phyloP scores from a whole-genome alignment of 2,329 filamentous ascomycete genomes.

The Cercospora sp. region DNA sequence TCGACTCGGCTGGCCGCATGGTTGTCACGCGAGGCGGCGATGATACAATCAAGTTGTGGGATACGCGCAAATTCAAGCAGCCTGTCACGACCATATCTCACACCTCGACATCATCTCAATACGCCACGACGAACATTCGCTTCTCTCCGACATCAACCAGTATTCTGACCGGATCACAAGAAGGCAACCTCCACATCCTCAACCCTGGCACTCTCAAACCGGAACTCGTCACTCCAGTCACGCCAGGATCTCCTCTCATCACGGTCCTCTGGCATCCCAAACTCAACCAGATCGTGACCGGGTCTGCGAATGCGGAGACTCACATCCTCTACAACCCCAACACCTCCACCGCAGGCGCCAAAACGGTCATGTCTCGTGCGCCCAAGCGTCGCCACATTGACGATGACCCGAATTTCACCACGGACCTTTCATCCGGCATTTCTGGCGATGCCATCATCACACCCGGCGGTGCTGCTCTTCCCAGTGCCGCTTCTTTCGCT shows the following conservation, averaged over 20 bases:
- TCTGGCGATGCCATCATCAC: constrained; percentile 78
- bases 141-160: constrained; percentile 83
- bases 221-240: constrained; percentile 86
- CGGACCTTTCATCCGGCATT: constrained; percentile 76
- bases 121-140: constrained; percentile 79
- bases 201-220: constrained; percentile 87
- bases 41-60: constrained; percentile 92
- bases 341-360: constrained; percentile 78
- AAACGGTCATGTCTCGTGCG: constrained; percentile 86
- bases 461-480: constrained; percentile 46
- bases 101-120: constrained; percentile 78
- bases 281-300: constrained; percentile 93
- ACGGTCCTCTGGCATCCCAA: constrained; percentile 89
- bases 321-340: constrained; percentile 87
- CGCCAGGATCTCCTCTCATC: constrained; percentile 77
- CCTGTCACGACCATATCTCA: constrained; percentile 79
- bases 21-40: constrained; percentile 90
- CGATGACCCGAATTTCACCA: constrained; percentile 84
- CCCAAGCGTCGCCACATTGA: constrained; percentile 95
- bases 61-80: constrained; percentile 90
- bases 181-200: constrained; percentile 85
- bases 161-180: constrained; percentile 84
- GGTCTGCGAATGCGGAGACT: constrained; percentile 85
- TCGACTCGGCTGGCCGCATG: constrained; percentile 86
- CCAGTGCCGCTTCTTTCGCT: constrained; percentile 50